These are phyloP conservation scores for Metarhizium guizhouense DNA, from an alignment of 2,329 filamentous ascomycete species.

Conservation along the genomic window DNA sequence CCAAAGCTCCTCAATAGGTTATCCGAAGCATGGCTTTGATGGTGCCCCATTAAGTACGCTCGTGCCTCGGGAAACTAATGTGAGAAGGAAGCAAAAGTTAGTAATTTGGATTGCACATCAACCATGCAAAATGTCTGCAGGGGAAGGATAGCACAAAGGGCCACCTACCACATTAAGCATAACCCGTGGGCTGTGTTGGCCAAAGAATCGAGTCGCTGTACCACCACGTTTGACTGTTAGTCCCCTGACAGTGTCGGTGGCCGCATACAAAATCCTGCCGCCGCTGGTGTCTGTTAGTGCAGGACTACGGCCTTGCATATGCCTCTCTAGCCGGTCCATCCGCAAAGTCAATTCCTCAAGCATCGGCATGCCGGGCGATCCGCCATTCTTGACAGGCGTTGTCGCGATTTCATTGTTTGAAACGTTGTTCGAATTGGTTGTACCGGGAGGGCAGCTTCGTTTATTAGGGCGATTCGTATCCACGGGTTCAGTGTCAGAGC, in stretches of 20 bases:
- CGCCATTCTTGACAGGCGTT: constrained; percentile 23
- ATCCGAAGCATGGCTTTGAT: constrained; percentile 18
- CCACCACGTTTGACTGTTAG: constrained; percentile 39
- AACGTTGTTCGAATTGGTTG: constrained; percentile 12
- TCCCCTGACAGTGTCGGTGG: constrained; percentile 38
- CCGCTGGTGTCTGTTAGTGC: constrained; percentile 26
- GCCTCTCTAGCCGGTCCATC: constrained; percentile 45
- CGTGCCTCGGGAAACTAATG: constrained; percentile 8
- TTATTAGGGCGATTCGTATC: constrained; percentile 27
- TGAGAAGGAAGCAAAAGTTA: neutral
- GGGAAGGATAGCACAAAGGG: neutral
- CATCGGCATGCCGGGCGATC: constrained; percentile 21
- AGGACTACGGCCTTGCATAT: constrained; percentile 34
- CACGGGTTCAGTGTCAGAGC: constrained; percentile 31
- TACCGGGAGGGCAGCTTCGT: constrained; percentile 24
- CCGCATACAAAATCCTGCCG: constrained; percentile 23
- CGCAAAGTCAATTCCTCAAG: constrained; percentile 40
- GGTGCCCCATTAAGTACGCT: constrained; percentile 5
- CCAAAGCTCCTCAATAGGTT: constrained; percentile 37
- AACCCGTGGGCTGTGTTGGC: constrained; percentile 43
- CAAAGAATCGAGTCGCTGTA: constrained; percentile 40
- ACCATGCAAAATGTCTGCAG: neutral
- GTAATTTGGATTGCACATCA: neutral
- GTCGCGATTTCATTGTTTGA: constrained; percentile 16
- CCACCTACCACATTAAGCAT: constrained; percentile 42